phyloP scores from a whole-genome alignment of 768 basidiomycete genomes.

The Scleroderma bovista region DNA sequence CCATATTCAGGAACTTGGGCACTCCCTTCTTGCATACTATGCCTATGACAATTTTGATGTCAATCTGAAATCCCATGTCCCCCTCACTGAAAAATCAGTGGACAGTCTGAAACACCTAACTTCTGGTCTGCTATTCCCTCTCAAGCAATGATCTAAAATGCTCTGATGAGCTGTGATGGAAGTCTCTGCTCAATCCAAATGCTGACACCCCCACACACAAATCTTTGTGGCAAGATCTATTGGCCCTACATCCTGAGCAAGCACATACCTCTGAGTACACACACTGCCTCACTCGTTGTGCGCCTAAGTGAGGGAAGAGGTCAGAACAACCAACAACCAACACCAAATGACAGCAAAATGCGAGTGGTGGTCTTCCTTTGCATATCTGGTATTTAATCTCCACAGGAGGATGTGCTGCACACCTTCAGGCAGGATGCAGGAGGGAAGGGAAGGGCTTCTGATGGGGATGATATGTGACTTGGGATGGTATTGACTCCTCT shows the following conservation, averaged over 20 bases:
- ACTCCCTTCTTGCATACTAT: constrained; percentile 19
- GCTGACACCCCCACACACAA: neutral
- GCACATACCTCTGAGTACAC: too few species aligned
- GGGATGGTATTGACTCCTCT: too few species aligned
- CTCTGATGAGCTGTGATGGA: constrained; percentile 31
- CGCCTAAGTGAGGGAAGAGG: too few species aligned
- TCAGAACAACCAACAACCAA: too few species aligned
- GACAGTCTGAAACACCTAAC: constrained; percentile 3
- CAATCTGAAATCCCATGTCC: constrained; percentile 24
- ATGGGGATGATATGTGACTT: too few species aligned
- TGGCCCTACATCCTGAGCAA: neutral
- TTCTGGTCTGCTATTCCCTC: neutral
- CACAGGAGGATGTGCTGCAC: too few species aligned
- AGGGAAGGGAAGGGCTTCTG: too few species aligned
- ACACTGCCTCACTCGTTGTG: too few species aligned
- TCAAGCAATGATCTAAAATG: constrained; percentile 25
- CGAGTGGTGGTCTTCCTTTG: too few species aligned
- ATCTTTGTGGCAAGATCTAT: neutral
- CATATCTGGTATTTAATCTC: too few species aligned
- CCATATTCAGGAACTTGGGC: constrained; percentile 15
- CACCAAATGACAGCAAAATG: too few species aligned
- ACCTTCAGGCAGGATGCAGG: too few species aligned
- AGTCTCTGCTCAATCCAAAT: constrained; percentile 17
- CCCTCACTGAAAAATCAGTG: constrained; percentile 28
- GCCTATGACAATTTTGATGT: constrained; percentile 44